A percentile compares a stretch with the other conserved stretches of the same genome.
Evolutionary conservation across 345 rosid species (phyloP).

Genomic region (Salix udensis): DNA sequence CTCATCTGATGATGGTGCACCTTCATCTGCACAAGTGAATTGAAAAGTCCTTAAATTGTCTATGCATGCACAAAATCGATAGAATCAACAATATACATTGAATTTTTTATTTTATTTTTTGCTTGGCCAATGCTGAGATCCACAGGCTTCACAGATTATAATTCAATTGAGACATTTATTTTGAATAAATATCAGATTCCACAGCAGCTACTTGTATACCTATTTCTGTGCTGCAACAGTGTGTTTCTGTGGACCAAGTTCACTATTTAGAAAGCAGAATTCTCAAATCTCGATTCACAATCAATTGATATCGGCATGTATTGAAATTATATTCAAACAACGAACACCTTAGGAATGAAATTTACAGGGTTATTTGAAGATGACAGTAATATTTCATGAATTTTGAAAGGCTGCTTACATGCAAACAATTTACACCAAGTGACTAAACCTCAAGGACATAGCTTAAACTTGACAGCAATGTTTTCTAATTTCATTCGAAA

Average conservation of each 20-base stretch:
- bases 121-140: not conserved
- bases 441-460: too few relatives aligned
- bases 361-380: not conserved
- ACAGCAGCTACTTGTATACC: not conserved
- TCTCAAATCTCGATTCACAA: not conserved
- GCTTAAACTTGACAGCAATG: too few relatives aligned
- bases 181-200: not conserved
- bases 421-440: too few relatives aligned
- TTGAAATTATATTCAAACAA: not conserved
- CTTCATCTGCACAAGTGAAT: conserved; percentile 40
- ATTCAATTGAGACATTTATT: not conserved
- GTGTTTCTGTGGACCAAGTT: not conserved
- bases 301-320: not conserved
- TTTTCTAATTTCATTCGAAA: too few relatives aligned
- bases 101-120: not conserved
- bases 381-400: not conserved
- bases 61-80: not conserved
- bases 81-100: not conserved
- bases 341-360: not conserved
- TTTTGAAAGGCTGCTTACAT: not conserved
- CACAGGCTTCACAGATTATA: not conserved
- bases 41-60: not conserved
- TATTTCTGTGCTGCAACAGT: not conserved
- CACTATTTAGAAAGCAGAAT: not conserved
- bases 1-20: conserved; percentile 61